phyloP scores from a whole-genome alignment of 2,329 filamentous ascomycete species.

The Rugonectria rugulosa region DNA sequence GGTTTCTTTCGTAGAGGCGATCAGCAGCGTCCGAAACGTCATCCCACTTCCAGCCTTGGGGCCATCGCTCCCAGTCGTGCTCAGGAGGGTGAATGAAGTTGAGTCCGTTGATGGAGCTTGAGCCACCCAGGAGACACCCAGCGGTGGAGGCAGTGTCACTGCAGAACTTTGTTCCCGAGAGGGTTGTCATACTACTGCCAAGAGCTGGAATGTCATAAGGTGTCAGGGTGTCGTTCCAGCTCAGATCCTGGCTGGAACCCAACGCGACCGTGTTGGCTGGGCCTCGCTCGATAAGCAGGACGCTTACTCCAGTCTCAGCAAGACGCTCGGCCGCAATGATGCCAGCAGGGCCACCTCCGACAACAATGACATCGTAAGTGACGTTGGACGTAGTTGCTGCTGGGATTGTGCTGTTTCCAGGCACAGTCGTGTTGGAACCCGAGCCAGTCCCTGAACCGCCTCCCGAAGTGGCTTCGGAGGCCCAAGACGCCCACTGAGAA shows the following conservation, averaged over 20 bases:
- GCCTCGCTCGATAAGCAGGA: constrained; percentile 39
- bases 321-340: constrained; percentile 38
- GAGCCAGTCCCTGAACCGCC: constrained; percentile 9
- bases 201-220: constrained; percentile 36
- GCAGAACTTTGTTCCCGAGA: constrained; percentile 37
- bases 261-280: constrained; percentile 37
- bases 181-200: constrained; percentile 34
- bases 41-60: constrained; percentile 31
- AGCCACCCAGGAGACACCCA: constrained; percentile 36
- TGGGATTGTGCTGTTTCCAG: constrained; percentile 20
- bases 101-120: constrained; percentile 38
- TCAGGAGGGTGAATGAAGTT: constrained; percentile 39
- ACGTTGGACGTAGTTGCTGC: constrained; percentile 30
- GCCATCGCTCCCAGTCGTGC: constrained; percentile 38
- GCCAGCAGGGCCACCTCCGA: constrained; percentile 36
- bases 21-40: constrained; percentile 33
- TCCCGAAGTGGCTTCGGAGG: constrained; percentile 31
- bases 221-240: constrained; percentile 36
- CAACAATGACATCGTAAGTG: constrained; percentile 39
- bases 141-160: constrained; percentile 37
- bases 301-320: constrained; percentile 32
- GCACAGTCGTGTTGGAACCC: constrained; percentile 22
- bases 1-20: constrained; percentile 45
- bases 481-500: constrained; percentile 36
- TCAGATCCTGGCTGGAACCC: constrained; percentile 26